A percentile compares a stretch with the other conserved stretches of the same genome.
These are phyloP conservation scores for Coemansia reversa DNA, from an alignment of 192 early-diverging fungal species.

Conservation along the genomic window DNA sequence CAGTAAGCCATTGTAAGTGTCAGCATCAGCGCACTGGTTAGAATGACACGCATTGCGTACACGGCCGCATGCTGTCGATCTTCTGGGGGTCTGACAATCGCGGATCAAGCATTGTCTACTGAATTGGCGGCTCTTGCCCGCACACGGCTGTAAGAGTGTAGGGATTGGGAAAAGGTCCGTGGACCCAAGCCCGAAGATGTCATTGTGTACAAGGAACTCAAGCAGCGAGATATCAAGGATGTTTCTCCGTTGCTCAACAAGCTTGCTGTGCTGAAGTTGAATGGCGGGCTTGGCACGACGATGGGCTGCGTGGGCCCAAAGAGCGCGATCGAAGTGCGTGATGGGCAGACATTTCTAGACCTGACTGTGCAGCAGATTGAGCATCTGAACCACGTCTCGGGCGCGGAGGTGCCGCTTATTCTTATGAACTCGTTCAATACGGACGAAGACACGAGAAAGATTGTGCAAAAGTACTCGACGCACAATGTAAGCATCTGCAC, in stretches of 20 bases:
- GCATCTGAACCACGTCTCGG: conserved; percentile 87
- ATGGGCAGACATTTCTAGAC: conserved; percentile 98
- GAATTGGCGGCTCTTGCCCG: neutral
- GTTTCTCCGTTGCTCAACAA: conserved; percentile 71
- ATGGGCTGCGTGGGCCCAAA: conserved; percentile 99
- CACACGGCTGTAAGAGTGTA: conserved; percentile 24
- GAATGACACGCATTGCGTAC: neutral
- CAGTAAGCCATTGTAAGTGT: conserved; percentile 55
- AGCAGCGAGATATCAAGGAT: conserved; percentile 38
- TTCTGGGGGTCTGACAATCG: neutral
- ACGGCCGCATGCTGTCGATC: neutral
- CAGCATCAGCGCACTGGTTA: neutral
- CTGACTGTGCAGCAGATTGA: conserved; percentile 98
- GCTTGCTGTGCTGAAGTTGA: conserved; percentile 98
- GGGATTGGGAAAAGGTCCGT: conserved; percentile 93
- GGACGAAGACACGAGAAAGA: conserved; percentile 93
- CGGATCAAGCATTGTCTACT: neutral
- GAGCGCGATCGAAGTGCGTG: conserved; percentile 96
- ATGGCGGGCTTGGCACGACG: conserved; percentile 98
- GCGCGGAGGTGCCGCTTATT: conserved; percentile 93
- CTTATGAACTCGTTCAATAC: conserved; percentile 99
- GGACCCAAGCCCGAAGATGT: conserved; percentile 89
- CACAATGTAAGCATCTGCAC: conserved; percentile 93
- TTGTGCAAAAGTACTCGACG: conserved; percentile 95
- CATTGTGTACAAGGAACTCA: conserved; percentile 75